A percentile compares a stretch with the other conserved stretches of the same genome.
Conservation (phyloP, 2,329 filamentous ascomycete species). For the Cladosporium cucumerinum region DNA sequence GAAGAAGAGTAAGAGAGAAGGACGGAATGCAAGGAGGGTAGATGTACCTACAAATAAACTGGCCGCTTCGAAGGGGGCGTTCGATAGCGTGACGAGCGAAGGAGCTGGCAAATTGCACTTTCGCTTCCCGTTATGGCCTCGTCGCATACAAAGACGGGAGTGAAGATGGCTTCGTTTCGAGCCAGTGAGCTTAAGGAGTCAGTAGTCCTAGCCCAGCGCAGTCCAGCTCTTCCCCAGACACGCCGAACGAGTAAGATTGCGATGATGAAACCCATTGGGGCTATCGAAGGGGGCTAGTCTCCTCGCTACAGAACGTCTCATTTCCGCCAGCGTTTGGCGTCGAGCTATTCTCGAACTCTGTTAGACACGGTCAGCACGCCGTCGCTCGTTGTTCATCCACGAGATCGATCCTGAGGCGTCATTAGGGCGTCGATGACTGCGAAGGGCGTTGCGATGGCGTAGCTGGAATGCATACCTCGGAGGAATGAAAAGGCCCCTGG, state of each 20-base stretch:
- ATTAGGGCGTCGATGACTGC: not conserved
- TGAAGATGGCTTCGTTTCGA: slow-evolving; percentile 3
- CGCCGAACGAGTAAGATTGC: slow-evolving; percentile 3
- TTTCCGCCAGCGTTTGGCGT: slow-evolving; percentile 5
- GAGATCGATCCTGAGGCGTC: not conserved
- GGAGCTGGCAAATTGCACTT: slow-evolving; percentile 13
- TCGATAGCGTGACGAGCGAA: slow-evolving; percentile 12
- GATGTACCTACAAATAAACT: slow-evolving; percentile 10
- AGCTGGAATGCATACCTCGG: not conserved
- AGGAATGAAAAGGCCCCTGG: not conserved
- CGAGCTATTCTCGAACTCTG: not conserved
- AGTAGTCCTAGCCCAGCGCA: not conserved
- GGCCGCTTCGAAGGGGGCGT: slow-evolving; percentile 6
- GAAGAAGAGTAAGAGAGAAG: not conserved
- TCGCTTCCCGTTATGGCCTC: slow-evolving; percentile 3
- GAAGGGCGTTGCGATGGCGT: not conserved
- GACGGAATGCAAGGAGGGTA: not conserved
- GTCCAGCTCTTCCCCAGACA: not conserved
- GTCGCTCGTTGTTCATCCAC: not conserved
- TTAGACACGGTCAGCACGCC: not conserved
- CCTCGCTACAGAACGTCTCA: slow-evolving; percentile 1
- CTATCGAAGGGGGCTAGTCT: not conserved
- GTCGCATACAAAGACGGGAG: slow-evolving; percentile 1
- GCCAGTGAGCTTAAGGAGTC: not conserved
- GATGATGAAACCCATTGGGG: not conserved